Percentiles rank a stretch among this genome's conserved stretches.
These are phyloP conservation scores for Wickerhamomyces sp. DNA, from an alignment of 1,139 yeast species.

Conservation along the genomic window DNA sequence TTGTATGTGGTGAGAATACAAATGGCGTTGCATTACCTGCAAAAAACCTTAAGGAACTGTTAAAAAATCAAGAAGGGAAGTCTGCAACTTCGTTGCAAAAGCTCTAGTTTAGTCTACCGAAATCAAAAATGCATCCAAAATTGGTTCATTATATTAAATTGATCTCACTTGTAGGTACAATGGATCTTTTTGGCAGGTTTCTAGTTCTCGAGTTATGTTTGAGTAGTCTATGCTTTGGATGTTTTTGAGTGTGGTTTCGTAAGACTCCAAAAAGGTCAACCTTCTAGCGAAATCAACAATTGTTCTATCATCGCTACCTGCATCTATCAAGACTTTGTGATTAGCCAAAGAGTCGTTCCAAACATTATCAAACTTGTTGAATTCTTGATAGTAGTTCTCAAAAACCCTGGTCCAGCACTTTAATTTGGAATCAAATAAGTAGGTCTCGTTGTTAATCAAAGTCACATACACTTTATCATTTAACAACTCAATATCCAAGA, in stretches of 20 bases:
- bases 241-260: slow-evolving; percentile 7
- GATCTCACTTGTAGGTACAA: slow-evolving; percentile 7
- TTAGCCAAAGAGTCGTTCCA: slow-evolving; percentile 12
- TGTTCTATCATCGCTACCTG: slow-evolving; percentile 1
- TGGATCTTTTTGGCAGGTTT: slow-evolving; percentile 1
- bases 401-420: slow-evolving; percentile 38
- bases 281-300: slow-evolving; percentile 8
- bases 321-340: slow-evolving; percentile 2
- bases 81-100: too few species aligned
- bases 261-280: slow-evolving; percentile 17
- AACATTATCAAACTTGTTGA: slow-evolving; percentile 11
- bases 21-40: slow-evolving; percentile 45
- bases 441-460: slow-evolving; percentile 36
- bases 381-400: slow-evolving; percentile 13
- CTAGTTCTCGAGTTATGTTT: slow-evolving; percentile 4
- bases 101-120: neutral
- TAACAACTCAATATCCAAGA: slow-evolving; percentile 22
- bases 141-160: neutral
- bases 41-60: slow-evolving; percentile 23
- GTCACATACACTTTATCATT: slow-evolving; percentile 40
- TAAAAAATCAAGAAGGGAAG: slow-evolving; percentile 3
- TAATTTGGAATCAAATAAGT: slow-evolving; percentile 35
- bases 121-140: neutral
- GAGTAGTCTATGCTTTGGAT: slow-evolving; percentile 2
- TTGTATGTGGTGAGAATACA: slow-evolving; percentile 54